Base-by-base conservation (phyloP, 164 flowering plant genomes). In the Vitis cinerea region DNA sequence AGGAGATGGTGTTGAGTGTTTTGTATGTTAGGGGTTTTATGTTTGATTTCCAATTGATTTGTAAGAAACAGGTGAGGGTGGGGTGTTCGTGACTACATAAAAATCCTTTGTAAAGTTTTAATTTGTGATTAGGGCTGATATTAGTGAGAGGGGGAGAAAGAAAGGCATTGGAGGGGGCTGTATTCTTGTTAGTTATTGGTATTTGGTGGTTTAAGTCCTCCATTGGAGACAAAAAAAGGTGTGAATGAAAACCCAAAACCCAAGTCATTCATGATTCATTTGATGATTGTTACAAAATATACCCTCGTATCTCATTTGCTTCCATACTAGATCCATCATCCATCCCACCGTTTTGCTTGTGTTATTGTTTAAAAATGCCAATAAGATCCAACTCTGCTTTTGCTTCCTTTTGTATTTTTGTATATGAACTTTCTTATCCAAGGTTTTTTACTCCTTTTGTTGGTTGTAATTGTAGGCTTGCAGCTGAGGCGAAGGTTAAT, bases 51-150 rank as follows among this genome's bases (percentile, higher is more conserved):
- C 77, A 75, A 71, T 72, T 74, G 63, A 72, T 71, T 78, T 77
- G 29, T 82, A 76, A 77, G 78, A 81, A 77, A 72, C 73, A 66
- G 7, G 44, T 37, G 44, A 2, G 44, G 86, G 74, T 69, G 60
- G 50, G 48, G 61, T 52, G 76, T 56, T 65, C 78, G 75, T 79
- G 72, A 60, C 44, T 37, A 37, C 71, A 78, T 79, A 85, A 80
- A 37, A 37, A 37, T 37, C 44, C 44, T 37, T 81, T 83, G 89
- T 86, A 83, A 83, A 86, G 80, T 70, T 75, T 53, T 69, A 75
- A 61, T 27, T 51, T 63, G 47, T 63, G 17, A 31, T 50, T 63
- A 67, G 79, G 44, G 78, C 69, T 77, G 74, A 71, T 74, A 61
- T 71, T 64, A 59, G 72, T 49, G 54, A 54, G 67, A 72, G 44